Base-by-base conservation (phyloP, 1,139 yeast genomes). In the Scheffersomyces illinoinensis region DNA sequence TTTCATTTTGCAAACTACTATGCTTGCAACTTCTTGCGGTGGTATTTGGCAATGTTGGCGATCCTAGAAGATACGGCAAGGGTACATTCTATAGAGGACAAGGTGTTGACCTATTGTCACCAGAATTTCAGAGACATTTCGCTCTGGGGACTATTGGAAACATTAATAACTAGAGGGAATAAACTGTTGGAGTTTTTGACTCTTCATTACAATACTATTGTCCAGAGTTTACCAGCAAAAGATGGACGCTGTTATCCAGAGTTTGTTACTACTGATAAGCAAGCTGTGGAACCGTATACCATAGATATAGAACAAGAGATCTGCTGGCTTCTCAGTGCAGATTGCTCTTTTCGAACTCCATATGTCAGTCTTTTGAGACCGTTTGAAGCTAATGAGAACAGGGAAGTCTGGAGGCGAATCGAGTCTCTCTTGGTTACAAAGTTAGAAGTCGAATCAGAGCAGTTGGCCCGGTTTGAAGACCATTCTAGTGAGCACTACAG, bases 1-100 rank as follows among this genome's bases (percentile, higher is more conserved):
- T 56, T 73, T 52, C 85, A 81, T 62, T 76, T 68, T 64, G 79
- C 82, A 55, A 81, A 80, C 64, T 81, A 81, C 63, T 77, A 80
- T 57, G 84, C 78, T 2, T 69, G 73, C 46, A 68, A 67, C 55
- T 78, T 70, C 57, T 59, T 79, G 17, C 64, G 69, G 39, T 80
- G 83, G 83, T 59, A 73, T 67, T 50, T 72, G 21, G 64, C 64
- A 48, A 24, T 26, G 23, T 56, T 55, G 53, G 6, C 24, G 1
- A 53, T 52, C 19, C 58, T 20, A 54, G 57, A 19, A n/a, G 24
- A 48, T 7, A 20, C 51, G 8, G 17, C n/a, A 24, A 17, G 21
- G 57, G 53, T 1, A 24, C 51, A 10, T 19, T 57, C 5, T 54
- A 33, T n/a, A 17, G 17, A 12, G 47, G 48, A 10, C 14, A 66